Evolutionary conservation across 1,139 yeast species (phyloP), one percentile per base, ranked within the genome.

Genomic region (Zygosaccharomyces pseudobailii): DNA sequence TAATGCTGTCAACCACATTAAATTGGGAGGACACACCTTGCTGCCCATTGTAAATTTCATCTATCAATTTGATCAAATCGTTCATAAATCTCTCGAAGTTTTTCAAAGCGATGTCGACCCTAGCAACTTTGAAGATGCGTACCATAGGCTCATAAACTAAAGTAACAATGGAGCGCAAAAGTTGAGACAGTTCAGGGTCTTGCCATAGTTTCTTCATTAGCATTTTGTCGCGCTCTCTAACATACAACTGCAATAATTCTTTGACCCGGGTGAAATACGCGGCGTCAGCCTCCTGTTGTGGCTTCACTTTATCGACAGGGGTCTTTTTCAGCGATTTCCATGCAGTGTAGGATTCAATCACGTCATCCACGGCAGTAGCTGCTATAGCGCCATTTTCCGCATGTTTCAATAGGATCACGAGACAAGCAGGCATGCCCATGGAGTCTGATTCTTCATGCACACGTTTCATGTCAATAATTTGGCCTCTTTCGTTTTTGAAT

Each of bases 101-200:
- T 30, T 76, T 80, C 51, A 90, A 78, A 9, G 90, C 88, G 35
- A 84, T 66, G 58, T 88, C 87, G 52, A 90, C 76, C 52, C 84
- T 81, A 24, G 96, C 88, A 44, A 80, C 78, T 51, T 84, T 81
- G 68, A 90, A 86, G 1, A 90, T 74, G 37, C 75, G 76, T 53
- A 89, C 86, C 61, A 90, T 70, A 1, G 97, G 97, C 54, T 87
- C 88, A 63, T 89, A 89, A 56, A 90, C 85, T 47, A 88, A 75
- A 0, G 89, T 78, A 36, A 90, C 74, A 34, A 87, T 71, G 47
- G 86, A 87, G 55, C 84, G 84, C 48, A 89, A 71, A 37, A 90
- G 71, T 40, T 73, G 74, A 22, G 89, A 80, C 36, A 94, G 70
- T 57, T 84, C 87, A 0, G 92, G 89, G 58, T 89, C 96, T 46